Base-by-base conservation (phyloP, 2,329 filamentous ascomycete species). In the Passalora sequoiae region DNA sequence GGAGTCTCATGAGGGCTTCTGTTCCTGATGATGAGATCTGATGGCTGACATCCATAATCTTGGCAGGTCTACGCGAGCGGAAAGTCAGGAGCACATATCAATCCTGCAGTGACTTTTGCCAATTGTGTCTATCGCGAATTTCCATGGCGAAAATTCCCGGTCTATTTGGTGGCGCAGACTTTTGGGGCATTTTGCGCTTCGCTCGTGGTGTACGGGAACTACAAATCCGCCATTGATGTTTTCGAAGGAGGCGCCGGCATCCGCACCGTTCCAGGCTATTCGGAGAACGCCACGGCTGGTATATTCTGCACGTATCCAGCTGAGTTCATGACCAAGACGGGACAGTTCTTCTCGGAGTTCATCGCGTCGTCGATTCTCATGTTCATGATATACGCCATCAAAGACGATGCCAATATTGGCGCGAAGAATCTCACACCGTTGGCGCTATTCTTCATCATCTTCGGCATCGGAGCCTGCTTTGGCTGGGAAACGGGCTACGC, bases 401-500 rank as follows among this genome's bases (percentile, higher is more conserved):
- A 82, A 43, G 80, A 83, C 49, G 54, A 69, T 53, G 64, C 64
- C 29, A 77, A 78, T 55, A 69, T 74, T 10, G 79, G 78, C 3
- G 78, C 79, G 1, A 77, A 78, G 0, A 68, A 71, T 1, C 53
- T 80, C 17, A 70, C 77, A 43, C 79, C 82, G 0, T 65, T 87
- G 1, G 76, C 70, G 6, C 65, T 86, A 4, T 84, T 86, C 66
- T 86, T 86, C 64, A 68, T 86, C 36, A 80, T 87, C 49, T 86
- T 86, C 58, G 83, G 82, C 6, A 78, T 87, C 16, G 83, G 82
- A 13, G 79, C 80, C 22, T 83, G 80, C 59, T 86, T 85, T 56
- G 84, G 84, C 5, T 86, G 81, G 81, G 77, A 87, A 62, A 88
- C 83, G 1, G 83, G 84, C 27, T 88, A 84, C 64, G 83, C 83